phyloP scores from a whole-genome alignment of 2,329 filamentous ascomycete species.

The Xylaria sp. region DNA sequence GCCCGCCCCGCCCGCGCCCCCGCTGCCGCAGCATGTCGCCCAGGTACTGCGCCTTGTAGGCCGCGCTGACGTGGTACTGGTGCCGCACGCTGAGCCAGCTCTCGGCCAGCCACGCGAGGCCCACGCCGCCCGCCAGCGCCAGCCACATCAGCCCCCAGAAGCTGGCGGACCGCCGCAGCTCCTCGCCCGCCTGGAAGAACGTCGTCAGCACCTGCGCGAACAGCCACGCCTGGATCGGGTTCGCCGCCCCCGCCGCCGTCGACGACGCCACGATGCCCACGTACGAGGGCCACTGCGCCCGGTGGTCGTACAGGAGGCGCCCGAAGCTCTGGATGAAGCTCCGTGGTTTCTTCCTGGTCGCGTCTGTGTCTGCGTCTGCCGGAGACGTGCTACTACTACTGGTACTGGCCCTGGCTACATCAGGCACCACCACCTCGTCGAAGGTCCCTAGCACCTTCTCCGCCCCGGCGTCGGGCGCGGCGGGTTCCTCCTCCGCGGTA shows the following conservation, averaged over 20 bases:
- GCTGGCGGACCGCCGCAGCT: slow-evolving; percentile 43
- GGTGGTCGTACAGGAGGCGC: slow-evolving; percentile 56
- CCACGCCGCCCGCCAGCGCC: slow-evolving; percentile 54
- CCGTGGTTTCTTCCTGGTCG: neutral
- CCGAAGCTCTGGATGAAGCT: slow-evolving; percentile 53
- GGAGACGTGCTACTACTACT: no score
- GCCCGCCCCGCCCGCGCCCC: no score
- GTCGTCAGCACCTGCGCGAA: slow-evolving; percentile 53
- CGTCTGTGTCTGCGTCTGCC: neutral
- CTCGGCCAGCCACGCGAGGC: slow-evolving; percentile 54
- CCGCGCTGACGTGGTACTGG: slow-evolving; percentile 56
- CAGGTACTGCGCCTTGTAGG: slow-evolving; percentile 9
- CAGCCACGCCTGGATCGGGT: slow-evolving; percentile 54
- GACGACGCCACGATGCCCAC: slow-evolving; percentile 48
- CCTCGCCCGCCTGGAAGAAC: slow-evolving; percentile 42
- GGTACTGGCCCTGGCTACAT: no score
- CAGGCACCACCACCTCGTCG: no score
- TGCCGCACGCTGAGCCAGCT: slow-evolving; percentile 34
- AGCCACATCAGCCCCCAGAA: slow-evolving; percentile 69
- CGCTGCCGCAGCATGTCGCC: slow-evolving; percentile 51
- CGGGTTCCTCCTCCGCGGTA: no score
- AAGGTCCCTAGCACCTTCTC: neutral
- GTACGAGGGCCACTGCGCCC: slow-evolving; percentile 50
- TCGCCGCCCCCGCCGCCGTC: slow-evolving; percentile 44
- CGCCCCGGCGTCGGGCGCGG: neutral